Percentiles rank a stretch among this genome's conserved stretches.
Conservation (phyloP, 208 protist genomes). For the Histomonas meleagridis region DNA sequence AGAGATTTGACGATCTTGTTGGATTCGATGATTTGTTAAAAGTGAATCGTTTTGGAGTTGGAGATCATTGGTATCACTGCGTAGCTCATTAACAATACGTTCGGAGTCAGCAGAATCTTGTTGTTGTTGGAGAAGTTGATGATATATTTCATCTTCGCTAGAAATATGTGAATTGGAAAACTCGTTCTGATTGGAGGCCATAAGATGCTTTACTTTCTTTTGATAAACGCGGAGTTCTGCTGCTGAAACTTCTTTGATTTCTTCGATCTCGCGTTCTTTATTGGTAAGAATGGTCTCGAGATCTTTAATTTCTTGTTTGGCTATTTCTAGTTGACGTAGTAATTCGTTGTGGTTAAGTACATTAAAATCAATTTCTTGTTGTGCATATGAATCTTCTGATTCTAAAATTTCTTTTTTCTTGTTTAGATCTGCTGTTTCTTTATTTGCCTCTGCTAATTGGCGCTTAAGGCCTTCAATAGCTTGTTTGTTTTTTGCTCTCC, state of each 20-base stretch:
- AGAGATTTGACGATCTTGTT: background rate
- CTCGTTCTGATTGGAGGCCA: conserved; percentile 18
- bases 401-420: background rate
- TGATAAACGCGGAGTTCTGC: background rate
- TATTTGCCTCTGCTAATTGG: background rate
- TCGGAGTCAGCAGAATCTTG: background rate
- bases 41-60: background rate
- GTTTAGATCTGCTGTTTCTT: background rate
- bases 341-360: background rate
- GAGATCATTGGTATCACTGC: background rate
- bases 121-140: background rate
- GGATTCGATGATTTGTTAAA: background rate
- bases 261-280: background rate
- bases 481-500: no score
- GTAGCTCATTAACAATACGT: background rate
- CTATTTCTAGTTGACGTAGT: background rate
- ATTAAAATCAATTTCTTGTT: background rate
- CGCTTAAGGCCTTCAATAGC: background rate
- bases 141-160: background rate
- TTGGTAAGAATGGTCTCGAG: background rate
- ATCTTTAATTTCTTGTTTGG: background rate
- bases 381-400: background rate
- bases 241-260: conserved; percentile 2
- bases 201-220: conserved; percentile 1
- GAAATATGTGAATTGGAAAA: background rate